Percentiles rank a stretch among this genome's conserved stretches.
phyloP scores from a whole-genome alignment of 371 early-diverging fungal genomes.

The Mortierella polycephala region DNA sequence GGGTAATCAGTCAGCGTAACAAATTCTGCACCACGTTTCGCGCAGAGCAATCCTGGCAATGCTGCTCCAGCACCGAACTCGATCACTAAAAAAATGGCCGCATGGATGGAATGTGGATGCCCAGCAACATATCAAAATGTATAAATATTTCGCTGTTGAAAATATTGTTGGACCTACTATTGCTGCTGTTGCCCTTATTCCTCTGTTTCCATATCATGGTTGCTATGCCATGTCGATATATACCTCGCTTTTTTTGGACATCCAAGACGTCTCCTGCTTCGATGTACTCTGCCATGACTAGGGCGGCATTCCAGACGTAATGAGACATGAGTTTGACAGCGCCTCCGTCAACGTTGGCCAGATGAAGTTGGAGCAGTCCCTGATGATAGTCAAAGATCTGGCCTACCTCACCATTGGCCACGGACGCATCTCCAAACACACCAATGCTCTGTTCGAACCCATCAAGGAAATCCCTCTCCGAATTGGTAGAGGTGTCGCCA shows the following conservation, averaged over 20 bases:
- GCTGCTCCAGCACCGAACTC: constrained; percentile 52
- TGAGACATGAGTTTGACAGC: constrained; percentile 49
- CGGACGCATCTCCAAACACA: constrained; percentile 48
- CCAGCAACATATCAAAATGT: too few relatives aligned
- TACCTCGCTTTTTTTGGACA: constrained; percentile 33
- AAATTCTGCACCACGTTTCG: constrained; percentile 37
- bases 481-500: neutral
- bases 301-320: constrained; percentile 48
- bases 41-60: constrained; percentile 35
- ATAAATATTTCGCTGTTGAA: too few relatives aligned
- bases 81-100: constrained; percentile 13
- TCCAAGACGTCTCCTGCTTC: constrained; percentile 18
- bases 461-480: constrained; percentile 25
- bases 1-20: constrained; percentile 45
- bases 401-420: constrained; percentile 46
- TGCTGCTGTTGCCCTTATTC: too few relatives aligned
- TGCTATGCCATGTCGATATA: neutral
- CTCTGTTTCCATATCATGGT: too few relatives aligned
- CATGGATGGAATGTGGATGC: neutral
- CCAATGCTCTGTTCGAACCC: constrained; percentile 52
- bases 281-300: constrained; percentile 51
- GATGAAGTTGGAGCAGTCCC: constrained; percentile 29
- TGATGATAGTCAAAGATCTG: constrained; percentile 44
- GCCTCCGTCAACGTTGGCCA: constrained; percentile 43
- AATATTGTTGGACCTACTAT: too few relatives aligned